Conservation (phyloP, 1,284 basidiomycete genomes). For the Irpex sp. region DNA sequence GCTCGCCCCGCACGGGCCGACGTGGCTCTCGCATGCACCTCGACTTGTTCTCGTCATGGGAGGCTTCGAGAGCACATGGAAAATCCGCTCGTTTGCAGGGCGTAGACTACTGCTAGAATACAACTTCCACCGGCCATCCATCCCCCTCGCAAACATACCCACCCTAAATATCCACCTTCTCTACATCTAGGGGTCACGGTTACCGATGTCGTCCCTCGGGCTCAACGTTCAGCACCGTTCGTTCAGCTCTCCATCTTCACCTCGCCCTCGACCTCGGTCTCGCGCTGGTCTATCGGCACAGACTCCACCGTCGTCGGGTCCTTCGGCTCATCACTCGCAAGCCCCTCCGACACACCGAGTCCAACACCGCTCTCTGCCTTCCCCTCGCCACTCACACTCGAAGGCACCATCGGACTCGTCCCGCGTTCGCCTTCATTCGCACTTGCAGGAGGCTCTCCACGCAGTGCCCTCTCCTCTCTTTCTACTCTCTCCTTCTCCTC, state of each 20-base stretch:
- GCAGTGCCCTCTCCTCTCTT: slow-evolving; percentile 21
- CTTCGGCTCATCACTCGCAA: background rate
- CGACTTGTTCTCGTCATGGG: background rate
- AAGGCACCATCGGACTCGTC: background rate
- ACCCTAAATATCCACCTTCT: background rate
- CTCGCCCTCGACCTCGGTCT: slow-evolving; percentile 34
- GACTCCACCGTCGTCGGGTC: background rate
- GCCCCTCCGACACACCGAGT: background rate
- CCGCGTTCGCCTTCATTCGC: slow-evolving; percentile 1
- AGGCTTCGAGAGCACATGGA: background rate
- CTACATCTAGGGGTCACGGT: too few relatives aligned
- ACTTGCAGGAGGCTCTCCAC: background rate
- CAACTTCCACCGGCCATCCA: background rate
- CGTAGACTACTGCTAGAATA: background rate
- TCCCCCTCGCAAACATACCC: too few relatives aligned
- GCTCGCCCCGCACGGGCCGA: background rate
- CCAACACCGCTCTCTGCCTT: too few relatives aligned
- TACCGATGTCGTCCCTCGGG: too few relatives aligned
- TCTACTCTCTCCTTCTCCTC: slow-evolving; percentile 23
- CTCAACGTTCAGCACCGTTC: too few relatives aligned
- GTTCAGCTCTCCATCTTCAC: slow-evolving; percentile 44
- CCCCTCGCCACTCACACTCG: too few relatives aligned
- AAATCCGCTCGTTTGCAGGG: background rate
- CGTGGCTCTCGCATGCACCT: background rate
- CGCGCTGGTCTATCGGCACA: slow-evolving; percentile 14